These are phyloP conservation scores for Sporothrix inflata DNA, from an alignment of 2,329 filamentous ascomycete genomes.

Conservation along the genomic window DNA sequence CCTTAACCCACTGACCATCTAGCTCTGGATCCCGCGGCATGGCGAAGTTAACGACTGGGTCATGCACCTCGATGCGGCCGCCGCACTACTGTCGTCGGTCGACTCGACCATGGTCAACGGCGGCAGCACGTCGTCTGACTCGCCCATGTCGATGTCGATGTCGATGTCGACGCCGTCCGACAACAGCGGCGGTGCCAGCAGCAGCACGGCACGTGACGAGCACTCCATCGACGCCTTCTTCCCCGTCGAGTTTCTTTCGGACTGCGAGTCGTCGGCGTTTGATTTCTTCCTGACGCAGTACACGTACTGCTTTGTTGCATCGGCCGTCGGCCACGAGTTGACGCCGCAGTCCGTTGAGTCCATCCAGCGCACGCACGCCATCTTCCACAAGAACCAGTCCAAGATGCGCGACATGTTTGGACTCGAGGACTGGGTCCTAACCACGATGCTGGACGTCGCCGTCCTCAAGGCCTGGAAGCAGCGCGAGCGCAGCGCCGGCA, in stretches of 20 bases:
- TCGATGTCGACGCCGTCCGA: constrained; percentile 13
- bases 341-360: constrained; percentile 25
- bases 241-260: constrained; percentile 21
- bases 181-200: not conserved
- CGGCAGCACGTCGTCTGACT: not conserved
- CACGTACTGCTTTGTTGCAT: constrained; percentile 20
- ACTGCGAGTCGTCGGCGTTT: constrained; percentile 22
- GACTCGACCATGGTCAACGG: constrained; percentile 19
- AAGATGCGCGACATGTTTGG: constrained; percentile 23
- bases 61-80: constrained; percentile 25
- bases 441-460: constrained; percentile 26
- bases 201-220: not conserved
- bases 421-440: constrained; percentile 26
- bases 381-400: constrained; percentile 26
- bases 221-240: not conserved
- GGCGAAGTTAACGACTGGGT: constrained; percentile 24
- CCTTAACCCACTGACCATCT: too few species aligned
- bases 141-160: constrained; percentile 16
- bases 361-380: constrained; percentile 25
- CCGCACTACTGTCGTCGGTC: constrained; percentile 25
- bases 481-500: constrained; percentile 26
- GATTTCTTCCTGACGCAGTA: constrained; percentile 26
- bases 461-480: constrained; percentile 28
- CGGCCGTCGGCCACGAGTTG: constrained; percentile 22
- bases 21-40: constrained; percentile 29